Conservation (phyloP, 2,329 filamentous ascomycete genomes). For the Talaromyces sp. region DNA sequence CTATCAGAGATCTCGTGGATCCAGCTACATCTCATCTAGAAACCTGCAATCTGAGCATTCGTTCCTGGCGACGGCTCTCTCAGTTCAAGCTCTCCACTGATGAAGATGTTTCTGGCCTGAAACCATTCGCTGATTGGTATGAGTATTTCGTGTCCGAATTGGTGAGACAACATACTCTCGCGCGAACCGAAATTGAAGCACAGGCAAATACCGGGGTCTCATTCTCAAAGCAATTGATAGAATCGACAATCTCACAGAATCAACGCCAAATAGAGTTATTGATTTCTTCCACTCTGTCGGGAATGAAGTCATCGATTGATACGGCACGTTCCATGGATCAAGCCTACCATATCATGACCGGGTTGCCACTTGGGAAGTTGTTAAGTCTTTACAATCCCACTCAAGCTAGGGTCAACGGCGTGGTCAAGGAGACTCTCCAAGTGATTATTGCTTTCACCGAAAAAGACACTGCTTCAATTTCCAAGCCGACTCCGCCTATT, state of each 20-base stretch:
- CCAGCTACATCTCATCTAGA: constrained; percentile 53
- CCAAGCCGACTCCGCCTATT: constrained; percentile 19
- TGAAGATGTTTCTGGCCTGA: constrained; percentile 40
- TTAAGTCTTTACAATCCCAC: constrained; percentile 49
- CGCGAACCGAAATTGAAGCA: constrained; percentile 53
- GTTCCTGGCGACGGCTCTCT: constrained; percentile 52
- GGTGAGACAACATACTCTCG: constrained; percentile 49
- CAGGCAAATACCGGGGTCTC: constrained; percentile 36
- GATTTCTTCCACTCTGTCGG: constrained; percentile 46
- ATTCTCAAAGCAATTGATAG: constrained; percentile 43
- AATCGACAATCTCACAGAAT: constrained; percentile 50
- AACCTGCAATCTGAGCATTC: constrained; percentile 54
- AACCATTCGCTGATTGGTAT: constrained; percentile 51
- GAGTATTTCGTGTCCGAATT: constrained; percentile 48
- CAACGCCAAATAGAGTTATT: constrained; percentile 53
- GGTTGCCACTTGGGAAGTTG: constrained; percentile 39
- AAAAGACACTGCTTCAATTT: constrained; percentile 20
- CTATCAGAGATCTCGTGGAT: constrained; percentile 51
- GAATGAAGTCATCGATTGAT: constrained; percentile 45
- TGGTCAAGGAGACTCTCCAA: constrained; percentile 46
- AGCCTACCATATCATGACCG: constrained; percentile 38
- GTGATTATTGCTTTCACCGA: constrained; percentile 39
- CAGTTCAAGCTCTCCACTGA: constrained; percentile 51
- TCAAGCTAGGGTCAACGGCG: constrained; percentile 35
- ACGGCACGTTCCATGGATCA: constrained; percentile 34